These are phyloP conservation scores for Sedum album DNA, from an alignment of 164 flowering plant genomes.

Conservation along the genomic window DNA sequence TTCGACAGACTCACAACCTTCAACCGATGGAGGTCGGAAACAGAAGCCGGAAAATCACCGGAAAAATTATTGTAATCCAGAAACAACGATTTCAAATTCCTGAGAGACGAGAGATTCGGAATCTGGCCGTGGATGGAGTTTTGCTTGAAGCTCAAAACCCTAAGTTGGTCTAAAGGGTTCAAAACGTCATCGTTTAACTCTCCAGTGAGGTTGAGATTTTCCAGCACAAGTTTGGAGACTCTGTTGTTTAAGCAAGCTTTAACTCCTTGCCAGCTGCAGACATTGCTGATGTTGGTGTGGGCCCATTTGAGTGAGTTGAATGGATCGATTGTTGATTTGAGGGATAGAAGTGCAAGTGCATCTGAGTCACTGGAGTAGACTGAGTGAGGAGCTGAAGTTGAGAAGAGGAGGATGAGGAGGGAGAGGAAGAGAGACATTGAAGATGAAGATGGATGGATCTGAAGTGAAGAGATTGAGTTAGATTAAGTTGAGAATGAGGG, in stretches of 20 bases:
- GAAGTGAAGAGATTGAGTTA: too few relatives aligned
- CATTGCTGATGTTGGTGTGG: background rate
- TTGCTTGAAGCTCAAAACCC: constrained; percentile 28
- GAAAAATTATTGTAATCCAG: too few relatives aligned
- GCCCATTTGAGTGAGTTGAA: background rate
- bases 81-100: constrained; percentile 29
- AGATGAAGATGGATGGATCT: too few relatives aligned
- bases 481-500: too few relatives aligned
- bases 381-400: too few relatives aligned
- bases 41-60: constrained; percentile 28
- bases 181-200: background rate
- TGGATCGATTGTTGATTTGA: too few relatives aligned
- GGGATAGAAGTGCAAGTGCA: too few relatives aligned
- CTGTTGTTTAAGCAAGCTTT: background rate
- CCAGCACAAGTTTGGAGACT: background rate
- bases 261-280: constrained; percentile 4
- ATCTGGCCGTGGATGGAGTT: constrained; percentile 44
- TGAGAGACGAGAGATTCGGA: constrained; percentile 20
- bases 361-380: too few relatives aligned
- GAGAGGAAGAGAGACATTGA: too few relatives aligned
- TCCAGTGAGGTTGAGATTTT: constrained; percentile 2
- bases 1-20: constrained; percentile 20
- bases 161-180: constrained; percentile 40
- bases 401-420: too few relatives aligned
- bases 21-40: constrained; percentile 25